phyloP scores from a whole-genome alignment of 345 rosid species.

The Populus simonii region DNA sequence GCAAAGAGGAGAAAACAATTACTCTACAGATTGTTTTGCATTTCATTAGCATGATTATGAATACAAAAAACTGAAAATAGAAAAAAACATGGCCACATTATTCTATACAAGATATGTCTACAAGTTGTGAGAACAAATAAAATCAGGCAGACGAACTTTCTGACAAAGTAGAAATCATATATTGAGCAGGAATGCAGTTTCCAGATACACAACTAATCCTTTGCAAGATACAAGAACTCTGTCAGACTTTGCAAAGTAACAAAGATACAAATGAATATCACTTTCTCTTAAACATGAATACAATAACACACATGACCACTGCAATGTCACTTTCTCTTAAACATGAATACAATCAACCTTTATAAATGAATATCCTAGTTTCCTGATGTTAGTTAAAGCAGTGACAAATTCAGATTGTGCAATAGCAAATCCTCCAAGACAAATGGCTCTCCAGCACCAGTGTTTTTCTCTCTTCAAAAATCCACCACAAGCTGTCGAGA shows the following conservation, averaged over 20 bases:
- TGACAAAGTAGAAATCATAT: neutral
- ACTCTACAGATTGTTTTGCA: neutral
- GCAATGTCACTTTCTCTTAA: conserved; percentile 10
- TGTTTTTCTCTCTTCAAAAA: conserved; percentile 34
- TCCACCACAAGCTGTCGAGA: conserved; percentile 39
- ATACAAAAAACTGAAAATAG: neutral
- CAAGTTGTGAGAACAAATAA: neutral
- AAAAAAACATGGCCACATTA: neutral
- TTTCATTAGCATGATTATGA: neutral
- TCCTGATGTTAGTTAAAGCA: conserved; percentile 12
- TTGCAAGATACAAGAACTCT: conserved; percentile 1
- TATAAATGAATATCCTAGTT: conserved; percentile 12
- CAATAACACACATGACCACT: conserved; percentile 10
- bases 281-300: conserved; percentile 12
- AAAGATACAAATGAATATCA: conserved; percentile 7
- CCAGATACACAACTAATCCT: neutral
- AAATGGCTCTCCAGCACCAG: conserved; percentile 30
- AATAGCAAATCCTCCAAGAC: conserved; percentile 34
- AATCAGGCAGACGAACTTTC: neutral
- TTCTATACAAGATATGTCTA: neutral
- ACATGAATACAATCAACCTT: conserved; percentile 7
- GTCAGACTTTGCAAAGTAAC: neutral
- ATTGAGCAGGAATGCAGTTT: neutral
- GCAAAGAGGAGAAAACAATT: neutral
- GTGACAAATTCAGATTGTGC: conserved; percentile 21